Conservation (phyloP, 2,329 filamentous ascomycete genomes). For the Hypoxylon sp. region DNA sequence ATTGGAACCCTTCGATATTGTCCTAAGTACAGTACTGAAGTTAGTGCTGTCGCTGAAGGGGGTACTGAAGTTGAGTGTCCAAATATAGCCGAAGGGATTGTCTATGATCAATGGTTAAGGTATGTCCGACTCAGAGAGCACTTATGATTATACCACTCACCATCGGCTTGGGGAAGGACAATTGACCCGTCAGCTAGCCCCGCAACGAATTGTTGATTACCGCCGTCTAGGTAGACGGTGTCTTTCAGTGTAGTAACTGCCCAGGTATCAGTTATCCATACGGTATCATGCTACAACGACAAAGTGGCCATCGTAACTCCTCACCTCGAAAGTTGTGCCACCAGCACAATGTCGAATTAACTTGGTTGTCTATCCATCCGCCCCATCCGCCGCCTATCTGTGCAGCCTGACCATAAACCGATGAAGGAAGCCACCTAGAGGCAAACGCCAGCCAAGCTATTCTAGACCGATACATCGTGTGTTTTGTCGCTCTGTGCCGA, state of each 20-base stretch:
- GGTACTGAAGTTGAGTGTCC: conserved; percentile 70
- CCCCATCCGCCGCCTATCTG: conserved; percentile 42
- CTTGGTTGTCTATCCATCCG: conserved; percentile 66
- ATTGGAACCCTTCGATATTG: conserved; percentile 63
- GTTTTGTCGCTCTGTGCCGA: conserved; percentile 29
- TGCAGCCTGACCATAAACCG: conserved; percentile 59
- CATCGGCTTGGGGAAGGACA: conserved; percentile 53
- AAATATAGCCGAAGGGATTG: conserved; percentile 68
- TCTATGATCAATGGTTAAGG: conserved; percentile 56
- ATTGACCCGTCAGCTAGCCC: conserved; percentile 63
- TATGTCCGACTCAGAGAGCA: not conserved
- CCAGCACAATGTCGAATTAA: conserved; percentile 71
- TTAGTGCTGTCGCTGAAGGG: conserved; percentile 70
- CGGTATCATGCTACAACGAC: not conserved
- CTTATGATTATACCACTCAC: conserved; percentile 57
- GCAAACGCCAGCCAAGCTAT: conserved; percentile 51
- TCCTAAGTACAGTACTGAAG: conserved; percentile 65
- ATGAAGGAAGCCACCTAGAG: conserved; percentile 51
- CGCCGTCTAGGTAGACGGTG: conserved; percentile 77
- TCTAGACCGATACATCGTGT: conserved; percentile 52
- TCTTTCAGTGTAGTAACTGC: conserved; percentile 72
- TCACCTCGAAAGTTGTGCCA: conserved; percentile 64
- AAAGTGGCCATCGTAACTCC: conserved; percentile 49
- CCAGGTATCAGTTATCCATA: conserved; percentile 43
- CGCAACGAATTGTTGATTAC: conserved; percentile 67